Conservation (phyloP, 306 rosid species). For the Dryas alaskensis region DNA sequence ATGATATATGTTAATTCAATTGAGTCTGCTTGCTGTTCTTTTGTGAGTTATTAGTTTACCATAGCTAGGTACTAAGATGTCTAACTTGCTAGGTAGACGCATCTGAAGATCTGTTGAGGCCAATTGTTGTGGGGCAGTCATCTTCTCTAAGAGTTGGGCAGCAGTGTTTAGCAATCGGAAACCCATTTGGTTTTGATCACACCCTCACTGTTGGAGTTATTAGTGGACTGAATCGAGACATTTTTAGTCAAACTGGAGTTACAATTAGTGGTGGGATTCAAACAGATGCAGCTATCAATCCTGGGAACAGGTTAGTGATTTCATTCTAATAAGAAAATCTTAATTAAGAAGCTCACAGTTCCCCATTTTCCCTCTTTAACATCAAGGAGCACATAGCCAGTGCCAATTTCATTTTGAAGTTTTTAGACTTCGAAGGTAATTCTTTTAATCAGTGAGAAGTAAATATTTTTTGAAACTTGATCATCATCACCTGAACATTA, state of each 20-base stretch:
- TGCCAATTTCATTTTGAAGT: slow-evolving; percentile 1
- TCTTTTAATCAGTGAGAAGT: slow-evolving; percentile 13
- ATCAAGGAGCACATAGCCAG: background rate
- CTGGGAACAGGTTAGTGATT: slow-evolving; percentile 76
- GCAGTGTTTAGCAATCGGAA: slow-evolving; percentile 96
- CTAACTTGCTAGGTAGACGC: slow-evolving; percentile 69
- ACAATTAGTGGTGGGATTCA: slow-evolving; percentile 96
- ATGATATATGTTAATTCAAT: background rate
- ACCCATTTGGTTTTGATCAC: slow-evolving; percentile 97
- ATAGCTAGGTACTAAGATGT: slow-evolving; percentile 21
- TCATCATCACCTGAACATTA: slow-evolving; percentile 17
- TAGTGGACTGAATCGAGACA: slow-evolving; percentile 90
- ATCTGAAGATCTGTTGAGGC: slow-evolving; percentile 66
- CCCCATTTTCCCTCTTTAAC: background rate
- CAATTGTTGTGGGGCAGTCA: slow-evolving; percentile 72
- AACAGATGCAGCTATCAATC: slow-evolving; percentile 96
- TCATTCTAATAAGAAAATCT: background rate
- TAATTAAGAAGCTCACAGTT: background rate
- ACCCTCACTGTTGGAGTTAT: slow-evolving; percentile 94
- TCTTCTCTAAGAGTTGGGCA: slow-evolving; percentile 85
- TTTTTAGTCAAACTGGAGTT: slow-evolving; percentile 85
- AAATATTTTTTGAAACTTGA: background rate
- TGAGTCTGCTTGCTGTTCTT: background rate
- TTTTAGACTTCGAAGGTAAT: background rate
- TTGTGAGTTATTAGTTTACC: background rate